Evolutionary conservation across 805 yeast genomes (phyloP).

Genomic region (Huiozyma naganishii): DNA sequence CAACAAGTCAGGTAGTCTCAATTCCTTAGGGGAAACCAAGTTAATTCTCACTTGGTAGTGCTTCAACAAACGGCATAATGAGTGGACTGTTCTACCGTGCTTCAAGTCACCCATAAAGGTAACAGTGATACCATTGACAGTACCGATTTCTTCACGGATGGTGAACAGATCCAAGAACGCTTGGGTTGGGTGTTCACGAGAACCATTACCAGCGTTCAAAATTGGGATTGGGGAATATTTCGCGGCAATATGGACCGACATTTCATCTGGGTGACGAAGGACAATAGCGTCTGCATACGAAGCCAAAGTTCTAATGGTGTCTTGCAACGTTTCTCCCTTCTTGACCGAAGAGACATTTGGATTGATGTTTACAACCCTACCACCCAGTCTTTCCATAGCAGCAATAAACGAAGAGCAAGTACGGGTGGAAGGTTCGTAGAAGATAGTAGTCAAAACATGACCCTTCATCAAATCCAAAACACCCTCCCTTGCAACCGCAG

Average conservation of each 20-base stretch:
- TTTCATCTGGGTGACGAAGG: slow-evolving; percentile 90
- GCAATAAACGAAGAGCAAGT: slow-evolving; percentile 96
- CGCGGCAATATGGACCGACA: slow-evolving; percentile 87
- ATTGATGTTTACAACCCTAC: slow-evolving; percentile 82
- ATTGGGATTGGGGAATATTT: slow-evolving; percentile 95
- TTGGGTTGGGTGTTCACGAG: slow-evolving; percentile 97
- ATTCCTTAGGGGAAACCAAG: slow-evolving; percentile 82
- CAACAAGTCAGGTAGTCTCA: slow-evolving; percentile 69
- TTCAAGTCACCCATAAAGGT: slow-evolving; percentile 98
- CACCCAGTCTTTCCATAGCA: slow-evolving; percentile 99
- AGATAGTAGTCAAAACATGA: slow-evolving; percentile 84
- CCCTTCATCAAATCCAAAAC: slow-evolving; percentile 85
- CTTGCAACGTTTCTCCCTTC: slow-evolving; percentile 97
- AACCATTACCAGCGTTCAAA: slow-evolving; percentile 95
- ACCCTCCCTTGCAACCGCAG: slow-evolving; percentile 94
- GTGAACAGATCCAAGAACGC: slow-evolving; percentile 96
- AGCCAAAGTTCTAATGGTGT: slow-evolving; percentile 88
- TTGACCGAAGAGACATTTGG: slow-evolving; percentile 87
- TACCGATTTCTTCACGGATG: slow-evolving; percentile 96
- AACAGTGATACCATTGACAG: slow-evolving; percentile 94
- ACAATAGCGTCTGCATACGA: slow-evolving; percentile 96
- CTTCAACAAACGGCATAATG: slow-evolving; percentile 78
- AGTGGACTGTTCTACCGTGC: slow-evolving; percentile 97
- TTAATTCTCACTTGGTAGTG: slow-evolving; percentile 91
- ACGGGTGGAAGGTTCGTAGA: slow-evolving; percentile 97